phyloP scores from a whole-genome alignment of 1,284 basidiomycete species.

The Hortiboletus rubellus region DNA sequence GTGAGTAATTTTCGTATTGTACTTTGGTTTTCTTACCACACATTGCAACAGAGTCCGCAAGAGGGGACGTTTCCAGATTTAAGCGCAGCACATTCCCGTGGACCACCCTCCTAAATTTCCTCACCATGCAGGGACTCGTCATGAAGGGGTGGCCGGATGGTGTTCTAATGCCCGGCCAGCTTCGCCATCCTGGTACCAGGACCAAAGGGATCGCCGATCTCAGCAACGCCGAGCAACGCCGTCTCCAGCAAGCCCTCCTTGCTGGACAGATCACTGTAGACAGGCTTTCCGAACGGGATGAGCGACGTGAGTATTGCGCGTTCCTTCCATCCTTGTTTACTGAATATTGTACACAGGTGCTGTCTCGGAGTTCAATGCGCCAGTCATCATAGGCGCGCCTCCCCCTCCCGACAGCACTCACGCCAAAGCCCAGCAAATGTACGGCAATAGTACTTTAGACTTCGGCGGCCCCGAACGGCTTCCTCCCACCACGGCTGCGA shows the following conservation, averaged over 20 bases:
- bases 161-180: conserved; percentile 5
- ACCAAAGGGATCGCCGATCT: conserved; percentile 9
- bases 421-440: conserved; percentile 3
- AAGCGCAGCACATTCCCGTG: conserved; percentile 3
- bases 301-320: background rate
- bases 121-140: conserved; percentile 1
- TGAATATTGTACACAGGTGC: background rate
- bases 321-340: background rate
- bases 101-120: background rate
- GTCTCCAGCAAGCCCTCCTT: background rate
- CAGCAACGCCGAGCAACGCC: background rate
- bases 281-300: background rate
- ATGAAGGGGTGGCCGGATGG: conserved; percentile 1
- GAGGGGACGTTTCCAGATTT: conserved; percentile 2
- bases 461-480: background rate
- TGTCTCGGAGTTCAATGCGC: background rate
- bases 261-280: background rate
- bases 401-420: background rate
- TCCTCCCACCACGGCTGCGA: background rate
- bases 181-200: background rate
- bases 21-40: too few species aligned
- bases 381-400: background rate
- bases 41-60: background rate
- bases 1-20: background rate
- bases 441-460: background rate